Evolutionary conservation across 164 flowering plant species (phyloP).

Genomic region (Taxillus chinensis): DNA sequence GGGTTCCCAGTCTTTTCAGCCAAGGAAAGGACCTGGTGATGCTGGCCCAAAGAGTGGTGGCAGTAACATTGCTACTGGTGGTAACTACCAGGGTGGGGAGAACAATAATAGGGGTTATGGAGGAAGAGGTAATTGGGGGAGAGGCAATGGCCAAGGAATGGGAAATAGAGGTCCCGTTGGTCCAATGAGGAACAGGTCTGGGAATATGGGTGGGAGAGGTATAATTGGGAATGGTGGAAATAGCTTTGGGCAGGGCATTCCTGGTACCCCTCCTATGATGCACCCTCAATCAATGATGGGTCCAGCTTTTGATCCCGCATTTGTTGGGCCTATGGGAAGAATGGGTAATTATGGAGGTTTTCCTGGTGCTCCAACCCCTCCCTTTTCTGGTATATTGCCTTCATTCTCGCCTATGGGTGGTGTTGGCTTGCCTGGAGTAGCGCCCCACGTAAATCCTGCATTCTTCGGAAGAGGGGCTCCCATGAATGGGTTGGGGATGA

Average conservation of each 20-base stretch:
- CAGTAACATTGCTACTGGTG: slow-evolving; percentile 36
- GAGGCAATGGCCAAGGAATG: slow-evolving; percentile 56
- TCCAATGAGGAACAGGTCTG: slow-evolving; percentile 52
- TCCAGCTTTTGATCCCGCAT: slow-evolving; percentile 79
- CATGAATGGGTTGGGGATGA: slow-evolving; percentile 75
- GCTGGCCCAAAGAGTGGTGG: slow-evolving; percentile 29
- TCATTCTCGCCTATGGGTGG: slow-evolving; percentile 62
- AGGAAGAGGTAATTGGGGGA: slow-evolving; percentile 60
- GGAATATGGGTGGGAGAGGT: slow-evolving; percentile 62
- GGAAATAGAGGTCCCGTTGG: slow-evolving; percentile 58
- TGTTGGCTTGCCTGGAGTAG: slow-evolving; percentile 74
- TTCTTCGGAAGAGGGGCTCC: slow-evolving; percentile 75
- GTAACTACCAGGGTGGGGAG: slow-evolving; percentile 60
- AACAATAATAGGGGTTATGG: slow-evolving; percentile 38
- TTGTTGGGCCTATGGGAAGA: slow-evolving; percentile 71
- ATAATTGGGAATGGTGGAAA: slow-evolving; percentile 60
- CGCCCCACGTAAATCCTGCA: slow-evolving; percentile 85
- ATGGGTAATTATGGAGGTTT: slow-evolving; percentile 74
- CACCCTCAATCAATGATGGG: slow-evolving; percentile 88
- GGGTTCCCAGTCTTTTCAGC: slow-evolving; percentile 29
- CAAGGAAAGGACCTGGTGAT: slow-evolving; percentile 43
- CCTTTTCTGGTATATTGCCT: slow-evolving; percentile 58
- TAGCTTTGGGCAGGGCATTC: slow-evolving; percentile 65
- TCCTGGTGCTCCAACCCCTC: slow-evolving; percentile 53
- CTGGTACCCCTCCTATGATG: slow-evolving; percentile 50